These are phyloP conservation scores for Xeromyces bisporus DNA, from an alignment of 495 filamentous ascomycete species.

Conservation along the genomic window DNA sequence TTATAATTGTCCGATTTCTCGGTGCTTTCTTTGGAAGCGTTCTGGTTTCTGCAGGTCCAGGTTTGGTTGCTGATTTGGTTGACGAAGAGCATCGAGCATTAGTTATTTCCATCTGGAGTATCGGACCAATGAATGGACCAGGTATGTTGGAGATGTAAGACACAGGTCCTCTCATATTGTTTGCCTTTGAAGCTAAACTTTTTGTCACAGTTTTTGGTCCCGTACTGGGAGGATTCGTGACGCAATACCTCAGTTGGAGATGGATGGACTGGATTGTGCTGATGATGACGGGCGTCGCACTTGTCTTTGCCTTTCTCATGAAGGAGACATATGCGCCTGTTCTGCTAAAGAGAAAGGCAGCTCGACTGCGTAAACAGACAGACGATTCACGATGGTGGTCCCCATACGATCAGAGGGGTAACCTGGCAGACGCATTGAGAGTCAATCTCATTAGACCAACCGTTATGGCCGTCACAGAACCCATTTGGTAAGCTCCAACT, in stretches of 20 bases:
- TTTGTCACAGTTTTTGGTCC: constrained; percentile 24
- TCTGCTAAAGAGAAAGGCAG: constrained; percentile 53
- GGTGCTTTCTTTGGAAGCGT: constrained; percentile 62
- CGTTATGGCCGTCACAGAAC: constrained; percentile 61
- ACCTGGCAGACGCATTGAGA: constrained; percentile 39
- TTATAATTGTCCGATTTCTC: constrained; percentile 58
- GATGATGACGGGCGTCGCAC: constrained; percentile 44
- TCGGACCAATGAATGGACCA: constrained; percentile 68
- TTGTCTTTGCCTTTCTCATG: constrained; percentile 33
- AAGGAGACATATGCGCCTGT: constrained; percentile 67
- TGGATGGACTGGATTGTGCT: constrained; percentile 79
- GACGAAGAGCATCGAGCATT: constrained; percentile 51
- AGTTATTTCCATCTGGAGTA: constrained; percentile 55
- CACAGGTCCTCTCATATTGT: neutral
- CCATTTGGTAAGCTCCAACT: constrained; percentile 43
- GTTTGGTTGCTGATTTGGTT: constrained; percentile 67
- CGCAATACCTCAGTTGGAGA: constrained; percentile 58
- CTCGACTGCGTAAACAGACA: constrained; percentile 50
- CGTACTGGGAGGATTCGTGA: constrained; percentile 59
- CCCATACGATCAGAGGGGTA: constrained; percentile 51
- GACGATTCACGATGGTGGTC: constrained; percentile 61
- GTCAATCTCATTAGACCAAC: constrained; percentile 63
- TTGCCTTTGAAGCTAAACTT: neutral
- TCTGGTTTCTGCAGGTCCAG: constrained; percentile 67
- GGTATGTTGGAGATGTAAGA: constrained; percentile 10